Base-by-base conservation (phyloP, 177 flowering plant genomes). In the Vitis hybrid region DNA sequence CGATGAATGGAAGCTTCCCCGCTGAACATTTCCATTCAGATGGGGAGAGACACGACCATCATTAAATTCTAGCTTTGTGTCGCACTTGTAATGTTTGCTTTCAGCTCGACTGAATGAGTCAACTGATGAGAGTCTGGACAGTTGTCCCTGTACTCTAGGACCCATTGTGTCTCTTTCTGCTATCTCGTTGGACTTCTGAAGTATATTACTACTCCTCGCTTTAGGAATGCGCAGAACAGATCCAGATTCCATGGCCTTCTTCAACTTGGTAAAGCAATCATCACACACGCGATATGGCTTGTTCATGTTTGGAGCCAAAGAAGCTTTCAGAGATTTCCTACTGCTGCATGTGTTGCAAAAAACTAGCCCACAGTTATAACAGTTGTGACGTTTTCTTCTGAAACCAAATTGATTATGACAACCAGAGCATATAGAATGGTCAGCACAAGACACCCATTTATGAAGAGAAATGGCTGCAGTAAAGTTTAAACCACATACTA, bases 271-370 rank as follows among this genome's bases (percentile, higher is more conserved):
- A 76, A 72, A 92, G 64, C 97, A 92, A 65, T 83, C 86, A 80
- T 89, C 91, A 76, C 97, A 92, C 15, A 90, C 96, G 50, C 95
- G 89, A 75, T 84, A 82, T 40, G 92, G 94, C 77, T 88, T 92
- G 65, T 69, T 85, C 69, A 72, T 73, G 71, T 72, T 87, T 24
- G 93, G 92, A 74, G 94, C 92, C 76, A 90, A 65, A 8, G 91
- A 79, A 68, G 95, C 93, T 77, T 80, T 85, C 72, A 87, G 62
- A 55, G 86, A 80, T 78, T 87, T 89, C 76, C 71, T 85, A 55
- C 81, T 81, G 78, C 92, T 90, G 70, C 97, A 92, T 61, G 82
- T 76, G 69, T 87, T 83, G 89, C 96, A 90, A 65, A 84, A 83
- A 3, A 88, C 93, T 11, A 88, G 83, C 3, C 93, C 97, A 77